Base-by-base conservation (phyloP, 495 filamentous ascomycete species). In the Aspergillus bridgeri region DNA sequence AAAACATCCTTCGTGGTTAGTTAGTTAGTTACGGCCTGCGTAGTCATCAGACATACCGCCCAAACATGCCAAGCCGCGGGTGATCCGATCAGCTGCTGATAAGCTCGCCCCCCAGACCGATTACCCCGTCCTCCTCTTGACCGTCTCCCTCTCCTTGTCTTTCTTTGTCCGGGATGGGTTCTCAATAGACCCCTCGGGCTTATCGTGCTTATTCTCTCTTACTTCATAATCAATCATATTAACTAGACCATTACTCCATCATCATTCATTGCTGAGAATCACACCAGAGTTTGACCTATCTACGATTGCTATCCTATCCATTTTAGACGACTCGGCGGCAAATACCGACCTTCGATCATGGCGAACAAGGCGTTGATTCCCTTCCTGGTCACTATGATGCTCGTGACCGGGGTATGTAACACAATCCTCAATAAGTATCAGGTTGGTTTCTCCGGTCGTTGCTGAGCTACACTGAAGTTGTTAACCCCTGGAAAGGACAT, bases 351-450 rank as follows among this genome's bases (percentile, higher is more conserved):
- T 7, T 27, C 25, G 38, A 56, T 54, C 52, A 86, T 87, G 83
- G 78, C 72, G 43, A 75, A 66, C 55, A 83, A 81, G 65, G 83
- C 85, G 8, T 60, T 88, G 27, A 84, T 96, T 61, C 91, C 90
- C 6, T 82, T 96, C 62, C 79, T 96, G 60, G 89, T 97, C 66
- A 86, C 80, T 58, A 94, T 96, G 90, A 96, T 97, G 92, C 79
- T 97, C 66, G 65, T 86, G 65, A 90, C 88, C 25, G 94, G 94
- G 43, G 92, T 97, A 49, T 96, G 91, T 80, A 98, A 98, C 67
- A 98, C 94, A 3, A 85, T 98, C 54, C 79, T 98, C 64, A 96
- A 94, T 62, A 98, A 98, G 63, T 96, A 92, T 63, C 94, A 98
- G 75, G 91, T 91, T 67, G 29, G 59, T 53, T 50, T 8, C 9